A percentile compares a stretch with the other conserved stretches of the same genome.
These are phyloP conservation scores for Yamadazyma siamensis DNA, from an alignment of 1,139 yeast genomes.

Conservation along the genomic window DNA sequence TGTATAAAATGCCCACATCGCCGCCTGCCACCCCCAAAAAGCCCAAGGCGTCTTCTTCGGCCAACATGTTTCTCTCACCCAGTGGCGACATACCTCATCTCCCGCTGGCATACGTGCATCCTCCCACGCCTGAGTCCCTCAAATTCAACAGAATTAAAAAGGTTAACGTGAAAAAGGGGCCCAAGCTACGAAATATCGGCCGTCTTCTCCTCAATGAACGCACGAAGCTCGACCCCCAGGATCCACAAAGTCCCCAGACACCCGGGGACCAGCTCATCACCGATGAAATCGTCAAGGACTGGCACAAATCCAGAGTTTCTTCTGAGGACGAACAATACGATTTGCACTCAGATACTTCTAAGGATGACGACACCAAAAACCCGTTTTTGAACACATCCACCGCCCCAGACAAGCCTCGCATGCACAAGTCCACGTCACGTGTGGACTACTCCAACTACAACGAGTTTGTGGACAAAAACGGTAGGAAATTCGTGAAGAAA, in stretches of 20 bases:
- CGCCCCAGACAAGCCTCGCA: slow-evolving; percentile 2
- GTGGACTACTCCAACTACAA: slow-evolving; percentile 22
- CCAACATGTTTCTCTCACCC: too few species aligned
- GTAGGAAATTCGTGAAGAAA: slow-evolving; percentile 20
- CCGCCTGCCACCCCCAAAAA: slow-evolving; percentile 6
- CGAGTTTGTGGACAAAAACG: slow-evolving; percentile 24
- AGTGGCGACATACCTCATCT: too few species aligned
- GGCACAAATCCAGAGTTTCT: slow-evolving; percentile 3
- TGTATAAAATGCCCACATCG: slow-evolving; percentile 3
- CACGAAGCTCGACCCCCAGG: slow-evolving; percentile 7
- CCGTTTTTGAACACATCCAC: too few species aligned
- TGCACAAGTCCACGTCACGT: slow-evolving; percentile 4
- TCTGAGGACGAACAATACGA: not conserved
- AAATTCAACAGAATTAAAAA: slow-evolving; percentile 5
- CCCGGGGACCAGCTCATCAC: slow-evolving; percentile 11
- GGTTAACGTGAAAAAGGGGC: slow-evolving; percentile 2
- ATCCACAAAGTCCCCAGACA: too few species aligned
- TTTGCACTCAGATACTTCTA: not conserved
- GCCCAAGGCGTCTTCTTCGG: too few species aligned
- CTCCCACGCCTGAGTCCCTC: slow-evolving; percentile 13
- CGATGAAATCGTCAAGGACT: slow-evolving; percentile 10
- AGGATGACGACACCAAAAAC: not conserved
- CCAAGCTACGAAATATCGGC: slow-evolving; percentile 6
- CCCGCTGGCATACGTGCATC: slow-evolving; percentile 3
- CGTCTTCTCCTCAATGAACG: slow-evolving; percentile 8